Percentiles rank a stretch among this genome's conserved stretches.
Evolutionary conservation across 2,329 filamentous ascomycete genomes (phyloP).

Genomic region (Exophiala alcalophila): DNA sequence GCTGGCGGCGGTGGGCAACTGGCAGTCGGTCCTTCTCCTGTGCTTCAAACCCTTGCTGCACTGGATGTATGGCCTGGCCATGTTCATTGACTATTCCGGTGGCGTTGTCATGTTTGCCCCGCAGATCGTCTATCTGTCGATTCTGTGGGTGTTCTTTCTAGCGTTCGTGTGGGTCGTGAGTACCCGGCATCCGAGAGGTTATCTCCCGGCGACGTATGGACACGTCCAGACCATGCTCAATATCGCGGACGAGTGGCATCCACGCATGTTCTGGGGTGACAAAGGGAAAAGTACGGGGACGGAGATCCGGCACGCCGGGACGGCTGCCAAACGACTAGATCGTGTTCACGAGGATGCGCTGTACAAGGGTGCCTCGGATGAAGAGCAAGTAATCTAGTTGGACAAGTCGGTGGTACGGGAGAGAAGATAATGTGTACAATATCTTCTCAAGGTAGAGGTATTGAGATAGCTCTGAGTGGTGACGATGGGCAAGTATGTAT

Average conservation of each 20-base stretch:
- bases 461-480: no score
- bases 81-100: conserved; percentile 7
- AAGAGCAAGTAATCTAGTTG: no score
- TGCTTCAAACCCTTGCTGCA: conserved; percentile 22
- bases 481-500: no score
- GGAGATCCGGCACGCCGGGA: no score
- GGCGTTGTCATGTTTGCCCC: conserved; percentile 6
- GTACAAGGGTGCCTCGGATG: no score
- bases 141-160: conserved; percentile 3
- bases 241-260: neutral
- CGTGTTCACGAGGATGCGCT: no score
- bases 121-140: conserved; percentile 6
- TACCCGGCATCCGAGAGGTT: conserved; percentile 1
- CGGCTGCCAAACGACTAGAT: no score
- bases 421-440: no score
- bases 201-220: conserved; percentile 6
- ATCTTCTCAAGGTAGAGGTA: no score
- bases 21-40: conserved; percentile 16
- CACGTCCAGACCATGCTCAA: conserved; percentile 8
- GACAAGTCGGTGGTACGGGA: no score
- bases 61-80: conserved; percentile 23
- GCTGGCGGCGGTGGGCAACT: conserved; percentile 10
- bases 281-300: no score
- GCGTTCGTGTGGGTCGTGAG: neutral
- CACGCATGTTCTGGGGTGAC: neutral